A percentile compares a stretch with the other conserved stretches of the same genome.
Evolutionary conservation across 2,329 filamentous ascomycete species (phyloP).

Genomic region (Aspergillus tamarii): DNA sequence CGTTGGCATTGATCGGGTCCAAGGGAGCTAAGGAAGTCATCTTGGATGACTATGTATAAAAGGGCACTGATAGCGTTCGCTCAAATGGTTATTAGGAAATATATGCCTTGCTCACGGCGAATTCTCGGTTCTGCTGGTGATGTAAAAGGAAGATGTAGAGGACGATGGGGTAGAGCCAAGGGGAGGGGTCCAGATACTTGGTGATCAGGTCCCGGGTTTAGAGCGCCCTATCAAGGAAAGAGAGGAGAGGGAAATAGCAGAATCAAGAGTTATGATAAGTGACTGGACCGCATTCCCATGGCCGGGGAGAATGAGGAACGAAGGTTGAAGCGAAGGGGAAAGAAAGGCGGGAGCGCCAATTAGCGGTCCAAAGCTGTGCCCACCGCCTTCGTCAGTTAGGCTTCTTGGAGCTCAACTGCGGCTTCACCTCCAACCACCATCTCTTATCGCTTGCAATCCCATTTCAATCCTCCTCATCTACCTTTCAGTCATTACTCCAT

Average conservation of each 20-base stretch:
- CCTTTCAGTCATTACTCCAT: neutral
- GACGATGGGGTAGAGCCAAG: neutral
- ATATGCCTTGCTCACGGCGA: conserved; percentile 16
- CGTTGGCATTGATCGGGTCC: conserved; percentile 56
- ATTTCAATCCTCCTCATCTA: conserved; percentile 4
- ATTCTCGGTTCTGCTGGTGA: conserved; percentile 16
- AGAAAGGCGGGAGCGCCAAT: conserved; percentile 24
- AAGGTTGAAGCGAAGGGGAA: conserved; percentile 28
- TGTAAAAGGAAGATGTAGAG: conserved; percentile 2
- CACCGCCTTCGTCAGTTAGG: conserved; percentile 41
- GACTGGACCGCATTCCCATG: conserved; percentile 15
- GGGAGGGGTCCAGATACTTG: neutral
- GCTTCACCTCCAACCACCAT: conserved; percentile 10
- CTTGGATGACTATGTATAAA: conserved; percentile 19
- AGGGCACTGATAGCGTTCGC: conserved; percentile 14
- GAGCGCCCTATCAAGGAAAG: neutral
- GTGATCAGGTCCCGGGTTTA: neutral
- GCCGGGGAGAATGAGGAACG: conserved; percentile 19
- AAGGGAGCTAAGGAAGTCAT: conserved; percentile 60
- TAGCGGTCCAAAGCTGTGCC: conserved; percentile 18
- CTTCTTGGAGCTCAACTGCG: conserved; percentile 10
- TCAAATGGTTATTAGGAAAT: conserved; percentile 2
- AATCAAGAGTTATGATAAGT: conserved; percentile 13
- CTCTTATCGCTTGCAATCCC: conserved; percentile 14
- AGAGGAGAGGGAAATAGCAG: neutral